Conservation (phyloP, 257 asterid species). For the Buddleja alternifolia region DNA sequence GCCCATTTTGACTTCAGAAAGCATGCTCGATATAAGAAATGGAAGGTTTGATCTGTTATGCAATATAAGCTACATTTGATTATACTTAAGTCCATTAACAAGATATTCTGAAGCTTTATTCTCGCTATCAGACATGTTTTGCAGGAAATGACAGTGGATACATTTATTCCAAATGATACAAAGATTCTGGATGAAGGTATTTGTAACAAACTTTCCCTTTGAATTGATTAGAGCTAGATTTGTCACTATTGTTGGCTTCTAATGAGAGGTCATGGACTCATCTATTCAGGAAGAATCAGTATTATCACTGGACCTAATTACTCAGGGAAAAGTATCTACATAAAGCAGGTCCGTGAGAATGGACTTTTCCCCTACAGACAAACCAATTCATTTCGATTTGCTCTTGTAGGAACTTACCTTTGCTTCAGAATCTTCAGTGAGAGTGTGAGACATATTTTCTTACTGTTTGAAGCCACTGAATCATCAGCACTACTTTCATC, state of each 20-base stretch:
- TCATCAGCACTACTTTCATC: neutral
- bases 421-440: neutral
- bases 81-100: conserved; percentile 15
- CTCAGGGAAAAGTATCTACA: conserved; percentile 93
- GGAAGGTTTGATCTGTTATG: conserved; percentile 76
- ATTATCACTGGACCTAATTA: conserved; percentile 97
- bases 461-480: conserved; percentile 26
- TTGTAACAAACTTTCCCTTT: conserved; percentile 21
- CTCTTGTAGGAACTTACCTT: neutral
- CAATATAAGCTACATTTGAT: conserved; percentile 24
- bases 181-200: conserved; percentile 79
- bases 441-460: neutral
- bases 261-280: conserved; percentile 26
- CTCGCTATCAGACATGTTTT: conserved; percentile 75
- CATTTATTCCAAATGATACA: conserved; percentile 94
- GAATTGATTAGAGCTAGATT: conserved; percentile 24
- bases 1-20: conserved; percentile 87
- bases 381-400: conserved; percentile 4
- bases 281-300: conserved; percentile 69
- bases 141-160: conserved; percentile 97
- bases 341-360: conserved; percentile 72
- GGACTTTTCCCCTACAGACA: conserved; percentile 5
- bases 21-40: conserved; percentile 72
- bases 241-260: conserved; percentile 25
- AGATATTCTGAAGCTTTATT: conserved; percentile 21